Base-by-base conservation (phyloP, 1,284 basidiomycete genomes). In the Hypsizygus ulmarius region DNA sequence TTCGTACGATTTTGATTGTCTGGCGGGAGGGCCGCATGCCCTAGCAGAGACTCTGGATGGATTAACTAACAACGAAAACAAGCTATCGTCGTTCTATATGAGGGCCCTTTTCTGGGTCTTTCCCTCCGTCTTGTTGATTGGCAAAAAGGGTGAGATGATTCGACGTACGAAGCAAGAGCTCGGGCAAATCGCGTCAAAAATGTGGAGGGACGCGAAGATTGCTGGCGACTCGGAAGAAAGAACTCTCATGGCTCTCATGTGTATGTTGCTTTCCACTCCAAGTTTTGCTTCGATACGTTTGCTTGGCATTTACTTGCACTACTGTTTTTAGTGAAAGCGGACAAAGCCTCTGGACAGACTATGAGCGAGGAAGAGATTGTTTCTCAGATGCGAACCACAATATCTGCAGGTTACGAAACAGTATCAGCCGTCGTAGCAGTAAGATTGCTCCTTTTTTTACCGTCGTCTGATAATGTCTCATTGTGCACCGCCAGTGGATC, bases 381-480 rank as follows among this genome's bases (percentile, higher is more conserved):
- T 21, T 70, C 78, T 10, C 81, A 82, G 52, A 77, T 82, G 74
- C 72, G 79, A 42, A 81, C 79, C 4, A 67, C 78, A 34, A 78
- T 82, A 35, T 81, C 78, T 32, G 79, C 79, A n/a, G 81, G 74
- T n/a, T 82, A 80, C 51, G 79, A 82, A 56, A 75, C 81, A 3
- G 74, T 82, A 9, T 81, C 80, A 42, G 75, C 77, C 2, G 63
- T 74, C 12, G 66, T 79, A 39, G 70, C 77, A 21, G 79, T 80
- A 60, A 62, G 70, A 39, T 43, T 38, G n/a, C 39, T 15, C 21
- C 6, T 11, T 34, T 21, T 18, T 44, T 11, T 35, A 15, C 28
- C 34, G 36, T 5, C 32, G 44, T 6, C 41, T 46, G 32, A 36
- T 16, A 36, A 39, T 44, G 37, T 43, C 3, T 40, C 29, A 32